phyloP scores from a whole-genome alignment of 2,329 filamentous ascomycete species.

The Colletotrichum siamense region DNA sequence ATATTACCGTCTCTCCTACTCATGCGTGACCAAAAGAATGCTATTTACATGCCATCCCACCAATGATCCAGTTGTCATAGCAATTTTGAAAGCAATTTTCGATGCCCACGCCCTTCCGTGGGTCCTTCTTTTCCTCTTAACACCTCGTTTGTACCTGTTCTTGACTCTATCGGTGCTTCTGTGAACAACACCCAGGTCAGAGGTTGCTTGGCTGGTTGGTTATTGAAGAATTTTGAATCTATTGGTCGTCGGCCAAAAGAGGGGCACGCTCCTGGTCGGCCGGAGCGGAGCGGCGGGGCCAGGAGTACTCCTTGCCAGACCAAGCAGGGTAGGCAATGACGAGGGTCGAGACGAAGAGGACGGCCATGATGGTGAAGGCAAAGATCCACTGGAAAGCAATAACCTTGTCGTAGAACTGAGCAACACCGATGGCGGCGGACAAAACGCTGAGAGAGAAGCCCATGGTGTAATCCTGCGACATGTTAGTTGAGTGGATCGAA shows the following conservation, averaged over 20 bases:
- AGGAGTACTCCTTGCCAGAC: conserved; percentile 61
- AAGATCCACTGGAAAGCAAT: conserved; percentile 93
- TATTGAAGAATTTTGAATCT: background rate
- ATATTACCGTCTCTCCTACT: background rate
- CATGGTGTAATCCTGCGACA: conserved; percentile 70
- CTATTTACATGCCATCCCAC: conserved; percentile 8
- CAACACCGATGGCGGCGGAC: conserved; percentile 75
- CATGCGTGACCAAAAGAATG: background rate
- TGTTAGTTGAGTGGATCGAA: background rate
- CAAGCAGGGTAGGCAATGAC: conserved; percentile 69
- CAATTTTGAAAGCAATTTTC: background rate
- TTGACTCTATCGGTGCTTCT: background rate
- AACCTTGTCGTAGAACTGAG: conserved; percentile 75
- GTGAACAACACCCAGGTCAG: background rate
- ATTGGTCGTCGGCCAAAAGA: conserved; percentile 56
- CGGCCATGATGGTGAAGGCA: conserved; percentile 80
- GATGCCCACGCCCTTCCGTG: background rate
- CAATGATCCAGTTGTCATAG: background rate
- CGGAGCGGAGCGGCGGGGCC: conserved; percentile 45
- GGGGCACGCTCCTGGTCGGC: conserved; percentile 66
- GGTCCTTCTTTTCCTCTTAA: background rate
- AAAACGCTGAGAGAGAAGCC: conserved; percentile 80
- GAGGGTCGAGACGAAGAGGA: conserved; percentile 74
- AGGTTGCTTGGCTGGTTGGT: background rate
- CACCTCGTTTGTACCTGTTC: background rate